A percentile compares a stretch with the other conserved stretches of the same genome.
Evolutionary conservation across 108 stramenopile species (phyloP).

Genomic region (Asterionellopsis glacialis): DNA sequence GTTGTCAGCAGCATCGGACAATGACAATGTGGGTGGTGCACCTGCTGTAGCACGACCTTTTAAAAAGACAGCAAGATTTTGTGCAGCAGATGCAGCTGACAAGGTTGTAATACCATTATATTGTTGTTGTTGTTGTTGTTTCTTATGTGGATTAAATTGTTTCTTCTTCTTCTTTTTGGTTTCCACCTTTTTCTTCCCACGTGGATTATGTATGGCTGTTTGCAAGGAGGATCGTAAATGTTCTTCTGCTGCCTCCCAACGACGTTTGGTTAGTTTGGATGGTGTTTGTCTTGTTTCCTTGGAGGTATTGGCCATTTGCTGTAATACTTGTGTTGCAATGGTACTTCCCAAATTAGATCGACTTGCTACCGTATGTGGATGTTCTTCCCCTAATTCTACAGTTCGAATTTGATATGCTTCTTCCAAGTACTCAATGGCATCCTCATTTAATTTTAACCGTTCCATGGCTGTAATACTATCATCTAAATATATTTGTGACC

Average conservation of each 20-base stretch:
- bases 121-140: conserved; percentile 1
- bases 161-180: conserved; percentile 26
- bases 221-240: conserved; percentile 66
- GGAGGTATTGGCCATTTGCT: conserved; percentile 19
- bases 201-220: conserved; percentile 65
- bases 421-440: conserved; percentile 67
- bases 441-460: conserved; percentile 65
- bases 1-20: too few species aligned
- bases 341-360: conserved; percentile 57
- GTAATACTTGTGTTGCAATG: conserved; percentile 67
- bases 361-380: conserved; percentile 72
- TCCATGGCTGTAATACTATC: conserved; percentile 58
- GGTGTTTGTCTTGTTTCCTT: conserved; percentile 16
- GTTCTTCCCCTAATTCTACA: conserved; percentile 61
- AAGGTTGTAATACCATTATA: conserved; percentile 36
- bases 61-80: conserved; percentile 84
- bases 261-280: conserved; percentile 43
- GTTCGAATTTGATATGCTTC: conserved; percentile 71
- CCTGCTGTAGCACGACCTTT: conserved; percentile 58
- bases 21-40: too few species aligned
- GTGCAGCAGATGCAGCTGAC: conserved; percentile 78
- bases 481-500: conserved; percentile 60
- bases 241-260: conserved; percentile 78
- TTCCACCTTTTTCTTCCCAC: conserved; percentile 43
- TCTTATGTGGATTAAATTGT: conserved; percentile 13